phyloP scores from a whole-genome alignment of 768 basidiomycete genomes.

The Leccinum fibrillosum region DNA sequence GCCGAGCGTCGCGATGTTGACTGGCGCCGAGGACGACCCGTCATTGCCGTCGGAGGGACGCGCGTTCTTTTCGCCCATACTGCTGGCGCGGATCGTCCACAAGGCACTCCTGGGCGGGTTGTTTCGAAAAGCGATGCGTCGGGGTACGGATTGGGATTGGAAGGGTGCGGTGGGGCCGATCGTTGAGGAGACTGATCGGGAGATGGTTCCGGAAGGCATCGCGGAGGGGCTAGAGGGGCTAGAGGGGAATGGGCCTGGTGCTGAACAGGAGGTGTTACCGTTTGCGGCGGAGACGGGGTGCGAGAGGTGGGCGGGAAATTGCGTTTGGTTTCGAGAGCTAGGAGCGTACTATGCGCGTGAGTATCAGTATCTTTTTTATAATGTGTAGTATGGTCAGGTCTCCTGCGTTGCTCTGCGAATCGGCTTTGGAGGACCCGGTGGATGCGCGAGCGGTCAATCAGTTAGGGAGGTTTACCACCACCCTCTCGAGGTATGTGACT shows the following conservation, averaged over 20 bases:
- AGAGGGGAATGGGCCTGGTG: not conserved
- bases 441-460: too few species aligned
- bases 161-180: constrained; percentile 13
- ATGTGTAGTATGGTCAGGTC: not conserved
- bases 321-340: constrained; percentile 9
- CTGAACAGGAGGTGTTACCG: constrained; percentile 5
- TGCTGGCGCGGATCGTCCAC: constrained; percentile 22
- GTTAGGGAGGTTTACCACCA: too few species aligned
- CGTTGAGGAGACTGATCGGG: constrained; percentile 11
- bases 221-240: not conserved
- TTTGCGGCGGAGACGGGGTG: constrained; percentile 17
- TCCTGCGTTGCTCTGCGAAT: not conserved
- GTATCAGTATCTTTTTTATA: not conserved
- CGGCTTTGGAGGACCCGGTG: not conserved
- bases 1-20: constrained; percentile 19
- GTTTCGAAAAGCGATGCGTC: constrained; percentile 20
- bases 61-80: constrained; percentile 17
- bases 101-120: constrained; percentile 18
- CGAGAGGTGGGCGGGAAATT: constrained; percentile 20
- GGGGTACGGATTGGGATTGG: constrained; percentile 24
- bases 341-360: not conserved
- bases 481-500: not conserved
- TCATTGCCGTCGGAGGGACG: not conserved
- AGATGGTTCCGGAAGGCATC: constrained; percentile 18
- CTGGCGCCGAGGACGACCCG: constrained; percentile 3